Evolutionary conservation across 2,329 filamentous ascomycete species (phyloP).

Genomic region (Drechmeria coniospora): DNA sequence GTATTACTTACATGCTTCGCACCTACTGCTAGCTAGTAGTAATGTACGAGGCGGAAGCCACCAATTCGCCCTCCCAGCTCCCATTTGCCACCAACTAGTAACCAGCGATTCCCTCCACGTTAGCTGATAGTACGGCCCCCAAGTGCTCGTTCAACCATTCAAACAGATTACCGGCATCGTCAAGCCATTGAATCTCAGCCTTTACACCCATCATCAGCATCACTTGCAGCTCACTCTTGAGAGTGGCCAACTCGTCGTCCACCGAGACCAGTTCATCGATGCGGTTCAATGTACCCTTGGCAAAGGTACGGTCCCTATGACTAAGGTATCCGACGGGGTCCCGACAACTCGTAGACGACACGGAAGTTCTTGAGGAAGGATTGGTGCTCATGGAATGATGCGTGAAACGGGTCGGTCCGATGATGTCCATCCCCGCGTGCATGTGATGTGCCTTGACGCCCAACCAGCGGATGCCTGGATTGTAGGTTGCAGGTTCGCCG

Average conservation of each 20-base stretch:
- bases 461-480: constrained; percentile 45
- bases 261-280: constrained; percentile 13
- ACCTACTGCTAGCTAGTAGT: too few species aligned
- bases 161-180: constrained; percentile 34
- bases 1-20: too few species aligned
- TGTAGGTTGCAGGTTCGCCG: constrained; percentile 31
- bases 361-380: constrained; percentile 4
- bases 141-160: constrained; percentile 31
- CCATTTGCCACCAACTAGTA: too few species aligned
- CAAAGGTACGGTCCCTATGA: constrained; percentile 40
- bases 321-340: constrained; percentile 27
- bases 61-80: too few species aligned
- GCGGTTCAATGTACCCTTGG: constrained; percentile 34
- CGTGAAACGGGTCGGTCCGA: too few species aligned
- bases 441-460: constrained; percentile 37
- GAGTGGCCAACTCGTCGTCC: constrained; percentile 19
- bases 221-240: constrained; percentile 44
- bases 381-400: too few species aligned
- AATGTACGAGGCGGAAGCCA: too few species aligned
- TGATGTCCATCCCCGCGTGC: too few species aligned
- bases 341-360: constrained; percentile 12
- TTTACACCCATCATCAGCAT: constrained; percentile 65
- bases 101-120: too few species aligned
- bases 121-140: constrained; percentile 1
- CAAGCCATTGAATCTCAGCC: constrained; percentile 61